These are phyloP conservation scores for Pseudotulostoma volvatum DNA, from an alignment of 495 filamentous ascomycete genomes.

Conservation along the genomic window DNA sequence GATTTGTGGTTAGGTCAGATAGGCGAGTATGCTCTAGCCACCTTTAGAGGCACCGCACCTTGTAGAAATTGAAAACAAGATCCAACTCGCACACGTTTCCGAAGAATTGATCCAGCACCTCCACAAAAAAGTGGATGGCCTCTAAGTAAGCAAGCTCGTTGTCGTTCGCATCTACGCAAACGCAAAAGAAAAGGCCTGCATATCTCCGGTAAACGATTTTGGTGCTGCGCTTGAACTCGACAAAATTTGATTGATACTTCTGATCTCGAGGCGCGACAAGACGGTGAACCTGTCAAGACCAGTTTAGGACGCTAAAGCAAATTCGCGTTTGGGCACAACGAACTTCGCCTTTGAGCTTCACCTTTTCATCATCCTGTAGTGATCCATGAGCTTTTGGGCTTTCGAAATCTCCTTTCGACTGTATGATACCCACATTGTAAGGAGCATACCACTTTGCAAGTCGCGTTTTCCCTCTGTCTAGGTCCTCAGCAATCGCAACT, in stretches of 20 bases:
- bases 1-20: too few relatives aligned
- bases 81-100: constrained; percentile 98
- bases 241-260: constrained; percentile 99
- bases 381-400: neutral
- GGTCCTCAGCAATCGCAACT: neutral
- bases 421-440: constrained; percentile 49
- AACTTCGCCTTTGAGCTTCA: constrained; percentile 84
- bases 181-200: constrained; percentile 95
- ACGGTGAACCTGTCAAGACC: constrained; percentile 70
- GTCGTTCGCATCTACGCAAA: constrained; percentile 96
- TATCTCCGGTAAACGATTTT: constrained; percentile 96
- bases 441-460: constrained; percentile 98
- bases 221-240: constrained; percentile 65
- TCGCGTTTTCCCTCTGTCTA: constrained; percentile 88
- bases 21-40: too few relatives aligned
- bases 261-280: constrained; percentile 94
- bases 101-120: constrained; percentile 95
- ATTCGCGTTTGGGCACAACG: constrained; percentile 7
- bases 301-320: too few relatives aligned
- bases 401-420: neutral
- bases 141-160: constrained; percentile 96
- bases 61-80: constrained; percentile 96
- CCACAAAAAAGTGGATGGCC: constrained; percentile 98
- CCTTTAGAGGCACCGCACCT: too few relatives aligned
- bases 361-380: constrained; percentile 73